A percentile compares a stretch with the other conserved stretches of the same genome.
These are phyloP conservation scores for Ceratocystis papillata DNA, from an alignment of 2,329 filamentous ascomycete genomes.

Conservation along the genomic window DNA sequence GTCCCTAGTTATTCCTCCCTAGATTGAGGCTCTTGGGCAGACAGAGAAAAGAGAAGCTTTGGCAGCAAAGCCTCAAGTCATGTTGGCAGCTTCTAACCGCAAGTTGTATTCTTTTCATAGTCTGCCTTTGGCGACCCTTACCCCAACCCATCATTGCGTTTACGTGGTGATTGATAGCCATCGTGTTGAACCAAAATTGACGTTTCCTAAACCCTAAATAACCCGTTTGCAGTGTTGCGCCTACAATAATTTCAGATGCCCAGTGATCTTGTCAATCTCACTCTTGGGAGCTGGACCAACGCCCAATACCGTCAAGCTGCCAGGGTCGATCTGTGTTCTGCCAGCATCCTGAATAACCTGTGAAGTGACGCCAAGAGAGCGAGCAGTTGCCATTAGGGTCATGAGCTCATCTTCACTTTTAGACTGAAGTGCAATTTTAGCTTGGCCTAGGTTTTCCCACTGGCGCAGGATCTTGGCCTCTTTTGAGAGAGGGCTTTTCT, in stretches of 20 bases:
- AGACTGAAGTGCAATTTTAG: conserved; percentile 84
- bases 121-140: not conserved
- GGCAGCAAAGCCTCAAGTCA: conserved; percentile 6
- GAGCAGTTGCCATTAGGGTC: conserved; percentile 61
- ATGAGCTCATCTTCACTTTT: conserved; percentile 78
- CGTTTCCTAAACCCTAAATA: not conserved
- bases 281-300: conserved; percentile 74
- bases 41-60: not conserved
- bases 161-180: not conserved
- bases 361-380: conserved; percentile 73
- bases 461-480: conserved; percentile 57
- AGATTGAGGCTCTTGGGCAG: not conserved
- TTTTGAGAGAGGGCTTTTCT: conserved; percentile 41
- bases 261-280: conserved; percentile 75
- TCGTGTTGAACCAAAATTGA: not conserved
- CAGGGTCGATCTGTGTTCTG: conserved; percentile 87
- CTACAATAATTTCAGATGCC: conserved; percentile 71
- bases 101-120: not conserved
- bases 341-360: conserved; percentile 93
- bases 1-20: not conserved
- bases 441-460: conserved; percentile 81
- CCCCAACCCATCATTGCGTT: not conserved
- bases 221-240: not conserved
- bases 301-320: conserved; percentile 84
- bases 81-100: not conserved